phyloP scores from a whole-genome alignment of 352 stramenopile genomes.

The Phytophthora palmivora region DNA sequence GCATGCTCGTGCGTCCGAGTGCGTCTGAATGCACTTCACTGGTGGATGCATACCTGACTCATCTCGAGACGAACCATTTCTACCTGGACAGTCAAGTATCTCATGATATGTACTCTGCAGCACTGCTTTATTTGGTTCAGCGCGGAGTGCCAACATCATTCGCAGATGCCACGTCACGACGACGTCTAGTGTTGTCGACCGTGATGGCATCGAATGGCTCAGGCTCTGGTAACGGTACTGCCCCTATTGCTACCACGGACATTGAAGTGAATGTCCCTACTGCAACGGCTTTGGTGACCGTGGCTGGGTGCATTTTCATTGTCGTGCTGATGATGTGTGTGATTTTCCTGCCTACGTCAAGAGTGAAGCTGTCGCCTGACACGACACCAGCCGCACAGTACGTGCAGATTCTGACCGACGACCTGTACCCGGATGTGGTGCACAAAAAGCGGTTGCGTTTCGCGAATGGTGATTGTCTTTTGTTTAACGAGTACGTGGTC shows the following conservation, averaged over 20 bases:
- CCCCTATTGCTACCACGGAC: constrained; percentile 32
- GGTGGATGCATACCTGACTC: constrained; percentile 51
- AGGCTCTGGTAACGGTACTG: constrained; percentile 11
- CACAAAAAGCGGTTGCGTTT: constrained; percentile 79
- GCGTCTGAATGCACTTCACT: constrained; percentile 24
- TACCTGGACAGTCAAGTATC: constrained; percentile 32
- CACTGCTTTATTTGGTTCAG: constrained; percentile 63
- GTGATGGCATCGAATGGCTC: constrained; percentile 25
- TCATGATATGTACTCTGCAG: constrained; percentile 44
- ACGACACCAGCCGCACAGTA: constrained; percentile 72
- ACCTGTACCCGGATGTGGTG: constrained; percentile 71
- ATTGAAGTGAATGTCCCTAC: constrained; percentile 57
- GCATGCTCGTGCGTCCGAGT: constrained; percentile 34
- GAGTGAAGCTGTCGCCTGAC: constrained; percentile 64
- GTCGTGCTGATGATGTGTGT: constrained; percentile 62
- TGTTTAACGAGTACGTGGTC: constrained; percentile 76
- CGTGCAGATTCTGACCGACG: constrained; percentile 75
- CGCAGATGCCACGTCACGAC: constrained; percentile 29
- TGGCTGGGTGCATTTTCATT: constrained; percentile 60
- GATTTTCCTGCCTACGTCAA: constrained; percentile 55
- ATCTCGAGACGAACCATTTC: constrained; percentile 41
- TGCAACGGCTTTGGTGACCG: constrained; percentile 53
- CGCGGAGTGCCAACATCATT: constrained; percentile 41
- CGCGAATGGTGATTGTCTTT: constrained; percentile 63
- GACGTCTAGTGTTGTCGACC: constrained; percentile 28